These are phyloP conservation scores for Jasminum sambac DNA, from an alignment of 257 asterid genomes.

Conservation along the genomic window DNA sequence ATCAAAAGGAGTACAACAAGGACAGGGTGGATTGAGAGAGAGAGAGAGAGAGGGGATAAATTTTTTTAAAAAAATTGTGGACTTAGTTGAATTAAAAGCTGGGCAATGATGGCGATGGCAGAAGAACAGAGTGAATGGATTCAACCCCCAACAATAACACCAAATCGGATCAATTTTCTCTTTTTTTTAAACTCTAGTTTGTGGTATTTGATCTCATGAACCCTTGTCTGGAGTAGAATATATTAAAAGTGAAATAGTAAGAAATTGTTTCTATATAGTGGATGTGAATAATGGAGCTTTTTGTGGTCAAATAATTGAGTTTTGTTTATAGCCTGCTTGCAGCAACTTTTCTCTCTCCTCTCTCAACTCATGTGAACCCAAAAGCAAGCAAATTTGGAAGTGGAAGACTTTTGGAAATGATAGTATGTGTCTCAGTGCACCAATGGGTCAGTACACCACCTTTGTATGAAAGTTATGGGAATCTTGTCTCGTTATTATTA, in stretches of 20 bases:
- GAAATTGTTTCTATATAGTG: conserved; percentile 17
- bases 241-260: neutral
- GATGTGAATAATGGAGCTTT: conserved; percentile 36
- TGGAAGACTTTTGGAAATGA: conserved; percentile 34
- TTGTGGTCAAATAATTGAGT: conserved; percentile 38
- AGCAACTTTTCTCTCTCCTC: conserved; percentile 12
- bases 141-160: conserved; percentile 32
- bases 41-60: conserved; percentile 8
- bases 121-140: conserved; percentile 19
- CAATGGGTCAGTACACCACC: neutral
- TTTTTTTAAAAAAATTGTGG: neutral
- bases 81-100: conserved; percentile 31
- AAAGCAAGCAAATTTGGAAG: conserved; percentile 41
- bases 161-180: conserved; percentile 24
- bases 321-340: conserved; percentile 17
- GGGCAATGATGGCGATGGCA: conserved; percentile 35
- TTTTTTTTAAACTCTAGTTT: conserved; percentile 11
- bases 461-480: neutral
- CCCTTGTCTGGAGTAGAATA: neutral
- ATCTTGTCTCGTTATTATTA: neutral
- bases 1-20: conserved; percentile 27
- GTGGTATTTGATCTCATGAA: conserved; percentile 23
- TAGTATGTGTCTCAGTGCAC: conserved; percentile 21
- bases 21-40: conserved; percentile 25
- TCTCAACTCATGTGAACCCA: conserved; percentile 16